Evolutionary conservation across 2,329 filamentous ascomycete species (phyloP), one percentile per base, ranked within the genome.

Genomic region (Penicillium sp.): DNA sequence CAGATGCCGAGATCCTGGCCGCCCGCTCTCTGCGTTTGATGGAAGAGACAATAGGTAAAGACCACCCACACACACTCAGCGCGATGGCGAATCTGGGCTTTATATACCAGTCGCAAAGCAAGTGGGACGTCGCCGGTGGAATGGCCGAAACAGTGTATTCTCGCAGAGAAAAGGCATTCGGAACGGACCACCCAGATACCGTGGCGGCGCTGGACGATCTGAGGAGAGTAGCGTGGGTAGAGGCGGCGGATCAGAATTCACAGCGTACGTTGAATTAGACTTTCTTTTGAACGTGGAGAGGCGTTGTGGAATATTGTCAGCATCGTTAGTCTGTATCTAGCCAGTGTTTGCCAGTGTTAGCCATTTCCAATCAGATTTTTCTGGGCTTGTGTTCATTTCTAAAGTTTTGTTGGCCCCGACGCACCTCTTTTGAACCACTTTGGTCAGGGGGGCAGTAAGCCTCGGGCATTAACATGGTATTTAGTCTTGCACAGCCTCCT

Each of bases 21-120:
- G 18, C 18, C 10, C 46, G 23, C 12, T 44, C 50, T 23, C n/a
- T 54, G 6, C 39, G 21, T 6, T 32, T 54, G 34, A 59, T 59
- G 56, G 42, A 59, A 39, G 53, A 54, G 34, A 54, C 50, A 2
- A 34, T 57, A 8, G 56, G 56, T 18, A 40, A 54, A n/a, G 31
- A 51, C 18, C 56, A 59, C 6, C 56, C 56, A 3, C 23, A 51
- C 25, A 59, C 56, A 16, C 46, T 59, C 23, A 51, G 46, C 16
- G 54, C 47, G 1, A 56, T 59, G 45, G 50, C 56, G 23, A 59
- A 59, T 15, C 42, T 59, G 16, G 35, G 54, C 5, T 57, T 37
- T 10, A 59, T 59, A 13, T 57, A 59, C 18, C 56, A 59, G 23
- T 57, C 56, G 23, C 54, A 59, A 29, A 49, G 56, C 39, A 59